Percentiles rank a stretch among this genome's conserved stretches.
These are phyloP conservation scores for Penicillium antarcticum DNA, from an alignment of 495 filamentous ascomycete species.

Conservation along the genomic window DNA sequence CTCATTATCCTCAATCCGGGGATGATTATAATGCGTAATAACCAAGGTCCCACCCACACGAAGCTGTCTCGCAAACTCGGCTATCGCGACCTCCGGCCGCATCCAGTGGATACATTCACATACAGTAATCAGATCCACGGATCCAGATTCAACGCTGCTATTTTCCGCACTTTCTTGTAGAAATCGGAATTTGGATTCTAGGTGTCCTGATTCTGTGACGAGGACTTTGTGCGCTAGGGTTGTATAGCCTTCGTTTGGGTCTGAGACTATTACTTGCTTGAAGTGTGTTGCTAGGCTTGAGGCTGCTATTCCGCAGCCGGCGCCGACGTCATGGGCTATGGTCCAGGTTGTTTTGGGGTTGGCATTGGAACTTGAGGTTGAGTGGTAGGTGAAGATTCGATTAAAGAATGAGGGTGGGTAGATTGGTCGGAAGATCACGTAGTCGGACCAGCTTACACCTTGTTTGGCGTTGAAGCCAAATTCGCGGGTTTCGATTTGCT, in stretches of 20 bases:
- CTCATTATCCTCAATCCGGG: slow-evolving; percentile 1
- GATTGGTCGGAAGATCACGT: slow-evolving; percentile 1
- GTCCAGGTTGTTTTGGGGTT: neutral
- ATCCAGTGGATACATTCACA: slow-evolving; percentile 7
- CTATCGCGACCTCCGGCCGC: neutral
- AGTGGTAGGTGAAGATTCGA: slow-evolving; percentile 1
- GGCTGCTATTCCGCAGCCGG: slow-evolving; percentile 1
- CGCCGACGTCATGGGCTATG: neutral
- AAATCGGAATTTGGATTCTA: neutral
- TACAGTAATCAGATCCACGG: neutral
- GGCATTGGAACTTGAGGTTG: neutral
- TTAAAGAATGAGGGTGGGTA: slow-evolving; percentile 4
- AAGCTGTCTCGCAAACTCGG: neutral
- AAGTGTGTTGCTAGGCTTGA: slow-evolving; percentile 1
- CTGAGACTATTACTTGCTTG: slow-evolving; percentile 1
- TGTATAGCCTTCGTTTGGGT: slow-evolving; percentile 3
- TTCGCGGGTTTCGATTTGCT: neutral
- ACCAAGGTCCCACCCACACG: neutral
- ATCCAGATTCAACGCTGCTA: neutral
- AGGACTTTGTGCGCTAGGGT: neutral
- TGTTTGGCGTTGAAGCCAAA: slow-evolving; percentile 1
- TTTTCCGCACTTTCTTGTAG: neutral
- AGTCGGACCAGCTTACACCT: slow-evolving; percentile 4
- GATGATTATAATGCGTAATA: slow-evolving; percentile 2
- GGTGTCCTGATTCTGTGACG: neutral